Evolutionary conservation across 176 grass and related monocot species (phyloP), one percentile per base, ranked within the genome.

Genomic region (Lolium rigidum): DNA sequence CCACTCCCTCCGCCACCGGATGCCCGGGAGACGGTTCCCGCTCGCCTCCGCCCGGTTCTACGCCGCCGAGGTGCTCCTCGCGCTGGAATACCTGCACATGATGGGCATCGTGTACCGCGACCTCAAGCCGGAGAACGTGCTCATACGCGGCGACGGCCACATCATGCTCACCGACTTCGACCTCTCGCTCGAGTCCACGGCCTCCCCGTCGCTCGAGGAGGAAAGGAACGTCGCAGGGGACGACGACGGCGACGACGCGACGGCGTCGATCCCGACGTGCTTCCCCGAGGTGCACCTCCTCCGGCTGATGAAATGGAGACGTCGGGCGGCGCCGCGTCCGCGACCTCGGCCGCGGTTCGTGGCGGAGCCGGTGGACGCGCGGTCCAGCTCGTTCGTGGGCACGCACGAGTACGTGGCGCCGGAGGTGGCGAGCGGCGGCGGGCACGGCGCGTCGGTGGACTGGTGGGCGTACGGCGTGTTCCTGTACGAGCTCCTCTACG

Each of bases 161-260:
- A 98, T 98, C 87, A 95, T 98, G 96, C 96, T 98, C 78, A 95
- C 96, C n/a, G 96, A 98, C 67, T 95, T 98, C 89, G 96, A 98
- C 91, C 91, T 98, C n/a, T 95, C 97, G 48, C 88, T 98, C 47
- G 94, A 95, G 86, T 92, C 97, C 84, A 95, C 90, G 6, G 74
- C 94, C 56, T 95, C 88, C 12, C 97, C 97, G 3, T 54, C 84
- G 7, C 86, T 98, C 22, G 96, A 98, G 48, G 84, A 73, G 9
- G 44, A 76, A 16, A 75, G 25, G 13, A 85, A 60, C 18, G 37
- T 10, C 0, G 2, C 11, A 1, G 25, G 58, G 5, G 18, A 49
- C 0, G n/a, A 15, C 41, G 13, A 13, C 17, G 4, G 13, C n/a
- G 4, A 7, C 28, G 2, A 17, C 9, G 10, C 61, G 66, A 69